These are phyloP conservation scores for Talaromyces wortmannii DNA, from an alignment of 495 filamentous ascomycete genomes.

Conservation along the genomic window DNA sequence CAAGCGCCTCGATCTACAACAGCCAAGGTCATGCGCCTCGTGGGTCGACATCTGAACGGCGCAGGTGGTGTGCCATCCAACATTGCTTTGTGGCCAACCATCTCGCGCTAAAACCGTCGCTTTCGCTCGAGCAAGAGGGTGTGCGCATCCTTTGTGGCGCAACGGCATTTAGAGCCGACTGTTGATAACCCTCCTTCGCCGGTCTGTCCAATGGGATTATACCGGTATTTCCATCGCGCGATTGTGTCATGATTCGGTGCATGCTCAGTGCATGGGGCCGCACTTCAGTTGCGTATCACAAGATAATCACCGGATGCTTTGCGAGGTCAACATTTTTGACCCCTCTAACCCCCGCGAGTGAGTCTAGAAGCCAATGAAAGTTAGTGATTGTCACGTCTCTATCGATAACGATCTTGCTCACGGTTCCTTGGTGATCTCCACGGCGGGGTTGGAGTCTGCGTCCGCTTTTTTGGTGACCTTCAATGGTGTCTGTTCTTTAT, in stretches of 20 bases:
- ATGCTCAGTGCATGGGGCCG: too few species aligned
- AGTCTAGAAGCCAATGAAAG: not conserved
- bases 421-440: constrained; percentile 38
- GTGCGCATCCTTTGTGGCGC: not conserved
- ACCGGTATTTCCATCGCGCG: too few species aligned
- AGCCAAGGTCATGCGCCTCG: not conserved
- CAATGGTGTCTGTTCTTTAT: constrained; percentile 5
- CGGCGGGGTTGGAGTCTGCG: constrained; percentile 9
- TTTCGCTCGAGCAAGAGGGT: not conserved
- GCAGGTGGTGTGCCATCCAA: not conserved
- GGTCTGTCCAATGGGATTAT: too few species aligned
- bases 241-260: too few species aligned
- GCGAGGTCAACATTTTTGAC: not conserved
- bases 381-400: not conserved
- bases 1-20: not conserved
- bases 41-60: not conserved
- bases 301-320: not conserved
- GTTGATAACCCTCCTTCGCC: too few species aligned
- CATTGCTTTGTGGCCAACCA: not conserved
- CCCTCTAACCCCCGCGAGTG: constrained; percentile 3
- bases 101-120: not conserved
- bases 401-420: constrained; percentile 10
- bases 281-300: not conserved
- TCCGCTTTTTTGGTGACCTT: constrained; percentile 5
- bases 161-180: too few species aligned